Conservation (phyloP, 2,329 filamentous ascomycete genomes). For the Oidium heveae region DNA sequence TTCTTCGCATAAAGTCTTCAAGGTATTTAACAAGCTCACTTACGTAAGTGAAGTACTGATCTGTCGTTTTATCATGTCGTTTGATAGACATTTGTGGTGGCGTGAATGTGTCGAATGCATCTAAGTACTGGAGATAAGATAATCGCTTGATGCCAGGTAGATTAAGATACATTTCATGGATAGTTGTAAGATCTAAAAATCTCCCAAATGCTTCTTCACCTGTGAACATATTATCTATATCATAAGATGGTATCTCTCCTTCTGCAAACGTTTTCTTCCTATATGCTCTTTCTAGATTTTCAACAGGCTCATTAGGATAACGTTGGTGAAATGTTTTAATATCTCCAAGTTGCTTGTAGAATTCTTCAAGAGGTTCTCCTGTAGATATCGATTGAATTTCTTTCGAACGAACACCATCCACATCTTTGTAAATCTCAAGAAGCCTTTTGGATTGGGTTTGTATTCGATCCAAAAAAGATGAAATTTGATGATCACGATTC, state of each 20-base stretch:
- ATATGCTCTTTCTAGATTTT: slow-evolving; percentile 86
- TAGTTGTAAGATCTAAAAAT: slow-evolving; percentile 66
- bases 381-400: slow-evolving; percentile 68
- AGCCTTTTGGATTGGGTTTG: slow-evolving; percentile 63
- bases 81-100: slow-evolving; percentile 50
- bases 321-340: slow-evolving; percentile 73
- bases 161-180: slow-evolving; percentile 78
- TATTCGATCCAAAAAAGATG: slow-evolving; percentile 67
- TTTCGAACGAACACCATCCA: slow-evolving; percentile 40
- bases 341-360: slow-evolving; percentile 60
- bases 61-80: slow-evolving; percentile 63
- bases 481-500: slow-evolving; percentile 75
- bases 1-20: slow-evolving; percentile 67
- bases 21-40: slow-evolving; percentile 59
- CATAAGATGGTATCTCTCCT: slow-evolving; percentile 33
- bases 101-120: slow-evolving; percentile 68
- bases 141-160: slow-evolving; percentile 64
- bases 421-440: slow-evolving; percentile 63
- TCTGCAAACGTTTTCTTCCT: slow-evolving; percentile 41
- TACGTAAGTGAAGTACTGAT: slow-evolving; percentile 79
- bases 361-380: slow-evolving; percentile 71
- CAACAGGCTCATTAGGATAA: slow-evolving; percentile 84
- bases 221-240: slow-evolving; percentile 80
- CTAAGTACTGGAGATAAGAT: slow-evolving; percentile 79
- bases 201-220: slow-evolving; percentile 86